phyloP scores from a whole-genome alignment of 345 rosid species.

The Cardamine chenopodiifolia region DNA sequence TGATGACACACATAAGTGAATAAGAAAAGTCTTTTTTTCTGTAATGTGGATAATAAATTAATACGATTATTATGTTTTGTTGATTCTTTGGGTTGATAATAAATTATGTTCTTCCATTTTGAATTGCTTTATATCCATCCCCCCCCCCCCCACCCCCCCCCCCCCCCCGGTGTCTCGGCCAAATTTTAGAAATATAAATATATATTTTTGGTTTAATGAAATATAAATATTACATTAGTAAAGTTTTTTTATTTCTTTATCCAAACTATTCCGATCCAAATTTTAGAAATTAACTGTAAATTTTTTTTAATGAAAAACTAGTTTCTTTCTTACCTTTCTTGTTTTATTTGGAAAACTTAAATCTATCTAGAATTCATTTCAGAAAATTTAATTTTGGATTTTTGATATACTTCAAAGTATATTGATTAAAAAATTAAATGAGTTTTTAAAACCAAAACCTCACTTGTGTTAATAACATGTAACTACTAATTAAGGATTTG shows the following conservation, averaged over 20 bases:
- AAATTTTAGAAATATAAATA: no score
- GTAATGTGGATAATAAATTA: slow-evolving; percentile 9
- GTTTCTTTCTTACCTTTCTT: background rate
- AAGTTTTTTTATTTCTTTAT: background rate
- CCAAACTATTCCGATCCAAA: background rate
- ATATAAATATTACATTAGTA: no score
- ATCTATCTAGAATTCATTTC: background rate
- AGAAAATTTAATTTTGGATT: background rate
- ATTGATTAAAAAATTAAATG: background rate
- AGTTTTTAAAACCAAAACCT: background rate
- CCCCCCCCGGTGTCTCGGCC: no score
- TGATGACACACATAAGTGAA: background rate
- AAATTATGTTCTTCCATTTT: background rate
- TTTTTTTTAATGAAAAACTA: background rate
- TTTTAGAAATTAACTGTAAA: background rate
- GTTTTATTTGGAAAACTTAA: background rate
- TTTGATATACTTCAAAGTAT: background rate
- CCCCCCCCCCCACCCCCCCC: no score
- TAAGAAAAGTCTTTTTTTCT: background rate
- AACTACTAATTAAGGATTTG: background rate
- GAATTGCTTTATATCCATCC: no score
- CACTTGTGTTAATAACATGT: background rate
- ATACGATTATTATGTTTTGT: background rate
- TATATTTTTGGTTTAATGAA: no score
- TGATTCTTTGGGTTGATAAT: background rate